These are phyloP conservation scores for Monosporozyma aquatica DNA, from an alignment of 805 yeast species.

Conservation along the genomic window DNA sequence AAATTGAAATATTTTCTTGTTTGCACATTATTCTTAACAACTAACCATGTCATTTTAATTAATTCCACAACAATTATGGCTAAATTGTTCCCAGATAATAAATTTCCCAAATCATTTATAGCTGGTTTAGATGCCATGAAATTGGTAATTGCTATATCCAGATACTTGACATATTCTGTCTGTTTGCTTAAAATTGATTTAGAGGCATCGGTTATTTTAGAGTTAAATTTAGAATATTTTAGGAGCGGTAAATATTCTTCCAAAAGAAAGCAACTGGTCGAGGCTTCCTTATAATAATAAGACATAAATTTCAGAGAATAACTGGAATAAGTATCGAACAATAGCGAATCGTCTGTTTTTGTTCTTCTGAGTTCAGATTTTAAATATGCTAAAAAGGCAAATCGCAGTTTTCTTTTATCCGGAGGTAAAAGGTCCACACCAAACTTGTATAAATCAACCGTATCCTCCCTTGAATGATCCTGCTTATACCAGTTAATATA, in stretches of 20 bases:
- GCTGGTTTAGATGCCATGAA: slow-evolving; percentile 15
- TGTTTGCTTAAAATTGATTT: slow-evolving; percentile 17
- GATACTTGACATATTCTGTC: slow-evolving; percentile 14
- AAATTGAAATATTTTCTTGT: slow-evolving; percentile 27
- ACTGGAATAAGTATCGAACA: slow-evolving; percentile 9
- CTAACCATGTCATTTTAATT: slow-evolving; percentile 27
- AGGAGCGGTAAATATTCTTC: slow-evolving; percentile 17
- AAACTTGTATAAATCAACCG: slow-evolving; percentile 40
- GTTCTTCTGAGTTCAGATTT: slow-evolving; percentile 10
- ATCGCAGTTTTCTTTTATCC: slow-evolving; percentile 12
- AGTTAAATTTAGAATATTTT: slow-evolving; percentile 17
- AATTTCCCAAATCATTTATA: slow-evolving; percentile 20
- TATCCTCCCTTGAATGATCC: slow-evolving; percentile 18
- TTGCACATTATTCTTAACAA: slow-evolving; percentile 25
- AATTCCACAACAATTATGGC: slow-evolving; percentile 32
- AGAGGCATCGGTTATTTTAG: slow-evolving; percentile 13
- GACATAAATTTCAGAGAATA: slow-evolving; percentile 9
- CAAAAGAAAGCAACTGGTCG: slow-evolving; percentile 7
- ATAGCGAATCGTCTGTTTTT: slow-evolving; percentile 4
- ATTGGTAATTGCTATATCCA: slow-evolving; percentile 18
- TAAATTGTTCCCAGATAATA: slow-evolving; percentile 36
- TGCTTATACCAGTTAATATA: slow-evolving; percentile 42
- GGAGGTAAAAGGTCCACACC: slow-evolving; percentile 40
- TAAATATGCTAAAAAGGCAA: slow-evolving; percentile 15
- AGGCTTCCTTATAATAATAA: slow-evolving; percentile 15